Evolutionary conservation across 2,329 filamentous ascomycete genomes (phyloP).

Genomic region (Acephala macrosclerotiorum): DNA sequence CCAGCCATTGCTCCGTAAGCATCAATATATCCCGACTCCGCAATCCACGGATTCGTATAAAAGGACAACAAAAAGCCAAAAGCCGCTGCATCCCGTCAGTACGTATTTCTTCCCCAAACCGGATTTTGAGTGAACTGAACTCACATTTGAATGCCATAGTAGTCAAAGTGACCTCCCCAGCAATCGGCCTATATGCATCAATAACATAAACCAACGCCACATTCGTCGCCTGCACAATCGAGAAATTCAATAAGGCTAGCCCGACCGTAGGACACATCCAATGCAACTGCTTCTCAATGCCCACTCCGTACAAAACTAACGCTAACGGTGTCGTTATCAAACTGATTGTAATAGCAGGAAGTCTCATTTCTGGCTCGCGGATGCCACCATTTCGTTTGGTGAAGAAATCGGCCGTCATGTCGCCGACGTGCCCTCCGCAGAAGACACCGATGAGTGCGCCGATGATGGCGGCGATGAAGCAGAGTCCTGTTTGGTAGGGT

Average conservation of each 20-base stretch:
- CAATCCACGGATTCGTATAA: constrained; percentile 67
- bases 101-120: not conserved
- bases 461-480: constrained; percentile 32
- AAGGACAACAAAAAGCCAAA: constrained; percentile 67
- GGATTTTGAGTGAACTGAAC: constrained; percentile 24
- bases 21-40: constrained; percentile 54
- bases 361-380: constrained; percentile 66
- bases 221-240: constrained; percentile 62
- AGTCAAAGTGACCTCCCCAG: constrained; percentile 61
- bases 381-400: constrained; percentile 62
- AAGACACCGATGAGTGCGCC: constrained; percentile 31
- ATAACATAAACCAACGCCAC: constrained; percentile 64
- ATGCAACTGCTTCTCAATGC: constrained; percentile 54
- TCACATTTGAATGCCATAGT: constrained; percentile 62
- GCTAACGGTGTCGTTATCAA: constrained; percentile 57
- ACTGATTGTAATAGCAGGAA: constrained; percentile 60
- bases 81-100: constrained; percentile 43
- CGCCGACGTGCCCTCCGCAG: constrained; percentile 25
- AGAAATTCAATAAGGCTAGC: constrained; percentile 61
- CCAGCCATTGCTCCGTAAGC: constrained; percentile 65
- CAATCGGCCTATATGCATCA: constrained; percentile 63
- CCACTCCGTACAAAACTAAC: constrained; percentile 55
- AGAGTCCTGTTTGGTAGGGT: constrained; percentile 43
- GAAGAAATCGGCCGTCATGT: constrained; percentile 42
- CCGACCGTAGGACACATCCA: constrained; percentile 65